Base-by-base conservation (phyloP, 2,329 filamentous ascomycete genomes). In the Talaromyces albobiverticillius region DNA sequence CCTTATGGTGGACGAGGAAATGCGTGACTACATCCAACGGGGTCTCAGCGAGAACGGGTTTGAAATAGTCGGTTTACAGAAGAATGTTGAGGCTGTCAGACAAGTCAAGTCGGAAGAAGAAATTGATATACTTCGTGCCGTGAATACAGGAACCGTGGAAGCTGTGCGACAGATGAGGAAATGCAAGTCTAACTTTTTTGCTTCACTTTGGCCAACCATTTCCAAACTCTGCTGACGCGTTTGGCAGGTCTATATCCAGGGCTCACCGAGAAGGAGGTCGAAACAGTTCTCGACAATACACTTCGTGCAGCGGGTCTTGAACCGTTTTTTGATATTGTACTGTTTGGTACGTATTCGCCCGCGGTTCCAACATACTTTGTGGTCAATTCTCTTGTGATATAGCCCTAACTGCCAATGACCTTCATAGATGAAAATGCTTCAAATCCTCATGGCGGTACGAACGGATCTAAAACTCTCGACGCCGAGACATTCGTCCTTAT, bases 1-100 rank as follows among this genome's bases (percentile, higher is more conserved):
- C n/a, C 59, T 86, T n/a, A 84, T 86, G 79, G 76, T 84, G 13
- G 83, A 86, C 57, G 83, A 86, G 58, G 83, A 86, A 61, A 83
- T 85, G 63, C 77, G 83, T 2, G 82, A 86, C 63, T 86, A 80
- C 64, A 85, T 87, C 47, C 75, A 79, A 36, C 76, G 83, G 2
- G 83, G 83, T 0, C 71, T 86, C 0, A 73, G 71, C 2, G 62
- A 68, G 0, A 76, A 73, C 41, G 82, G 82, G 0, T 85, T 86
- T 58, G 69, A 78, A n/a, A 79, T 83, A 2, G 62, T 80, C 1
- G 82, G 82, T 3, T 69, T 85, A 3, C 71, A 68, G 26, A 76
- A 78, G 0, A 76, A 79, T 48, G 81, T 81, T 8, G 82, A 86
- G 62, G 74, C 77, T 23, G 81, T 86, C 0, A 74, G 80, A 14